A percentile compares a stretch with the other conserved stretches of the same genome.
Evolutionary conservation across 1,284 basidiomycete genomes (phyloP).

Genomic region (Xerocomus alliaceus): DNA sequence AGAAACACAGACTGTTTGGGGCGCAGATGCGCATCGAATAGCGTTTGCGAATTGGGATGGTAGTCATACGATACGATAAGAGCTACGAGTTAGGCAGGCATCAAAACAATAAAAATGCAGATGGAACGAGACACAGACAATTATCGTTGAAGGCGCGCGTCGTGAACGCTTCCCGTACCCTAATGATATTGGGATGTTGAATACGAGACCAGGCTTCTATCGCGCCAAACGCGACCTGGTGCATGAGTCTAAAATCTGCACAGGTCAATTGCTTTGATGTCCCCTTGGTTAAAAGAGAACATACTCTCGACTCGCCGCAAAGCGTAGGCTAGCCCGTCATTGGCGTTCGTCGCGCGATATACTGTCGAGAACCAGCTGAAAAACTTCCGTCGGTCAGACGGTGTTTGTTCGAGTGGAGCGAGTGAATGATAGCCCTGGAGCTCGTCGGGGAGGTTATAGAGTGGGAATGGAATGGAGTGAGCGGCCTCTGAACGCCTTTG

Average conservation of each 20-base stretch:
- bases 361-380: slow-evolving; percentile 81
- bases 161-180: slow-evolving; percentile 93
- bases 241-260: slow-evolving; percentile 82
- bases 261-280: slow-evolving; percentile 19
- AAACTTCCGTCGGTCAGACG: slow-evolving; percentile 68
- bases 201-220: slow-evolving; percentile 91
- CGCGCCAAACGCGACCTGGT: slow-evolving; percentile 81
- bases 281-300: slow-evolving; percentile 32
- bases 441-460: slow-evolving; percentile 80
- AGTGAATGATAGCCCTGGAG: slow-evolving; percentile 92
- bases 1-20: slow-evolving; percentile 53
- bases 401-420: slow-evolving; percentile 72
- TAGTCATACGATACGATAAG: slow-evolving; percentile 94
- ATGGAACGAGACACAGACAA: slow-evolving; percentile 60
- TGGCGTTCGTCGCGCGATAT: slow-evolving; percentile 82
- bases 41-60: slow-evolving; percentile 84
- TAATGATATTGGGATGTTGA: slow-evolving; percentile 87
- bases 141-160: slow-evolving; percentile 92
- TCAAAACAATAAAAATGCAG: slow-evolving; percentile 13
- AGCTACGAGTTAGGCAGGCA: slow-evolving; percentile 56
- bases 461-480: slow-evolving; percentile 53
- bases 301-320: slow-evolving; percentile 87
- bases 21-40: slow-evolving; percentile 75
- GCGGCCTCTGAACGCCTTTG: slow-evolving; percentile 83
- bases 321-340: slow-evolving; percentile 82